Conservation (phyloP, 805 yeast genomes). For the Lachancea fermentati region DNA sequence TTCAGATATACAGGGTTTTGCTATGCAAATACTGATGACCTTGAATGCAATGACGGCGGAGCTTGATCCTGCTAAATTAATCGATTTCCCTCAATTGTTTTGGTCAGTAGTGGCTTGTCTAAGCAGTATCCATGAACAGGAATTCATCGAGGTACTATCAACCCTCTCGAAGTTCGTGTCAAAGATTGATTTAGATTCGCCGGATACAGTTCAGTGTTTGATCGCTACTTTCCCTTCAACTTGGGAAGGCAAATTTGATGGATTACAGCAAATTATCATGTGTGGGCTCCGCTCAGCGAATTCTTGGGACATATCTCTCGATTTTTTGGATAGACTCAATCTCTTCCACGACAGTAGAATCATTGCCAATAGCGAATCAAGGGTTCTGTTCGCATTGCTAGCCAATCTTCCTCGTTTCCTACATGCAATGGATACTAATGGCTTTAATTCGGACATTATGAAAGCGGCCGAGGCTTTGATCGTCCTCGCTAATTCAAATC, state of each 20-base stretch:
- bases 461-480: constrained; percentile 53
- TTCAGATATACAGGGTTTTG: constrained; percentile 88
- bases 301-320: constrained; percentile 72
- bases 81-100: constrained; percentile 86
- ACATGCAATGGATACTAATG: constrained; percentile 63
- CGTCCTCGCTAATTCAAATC: constrained; percentile 52
- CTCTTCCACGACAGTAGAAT: constrained; percentile 64
- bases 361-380: constrained; percentile 62
- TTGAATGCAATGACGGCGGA: constrained; percentile 88
- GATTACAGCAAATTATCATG: constrained; percentile 72
- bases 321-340: constrained; percentile 67
- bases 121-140: constrained; percentile 86
- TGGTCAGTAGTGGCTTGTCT: constrained; percentile 95
- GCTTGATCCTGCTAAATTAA: constrained; percentile 66
- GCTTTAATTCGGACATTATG: constrained; percentile 44
- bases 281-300: constrained; percentile 79
- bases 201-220: constrained; percentile 77
- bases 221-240: constrained; percentile 85
- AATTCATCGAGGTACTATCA: constrained; percentile 81
- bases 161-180: constrained; percentile 77
- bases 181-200: constrained; percentile 80
- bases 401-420: constrained; percentile 80
- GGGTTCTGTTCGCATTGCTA: constrained; percentile 66
- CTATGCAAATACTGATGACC: constrained; percentile 96
- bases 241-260: constrained; percentile 94